Evolutionary conservation across 768 basidiomycete genomes (phyloP).

Genomic region (Tephrocybe sp.): DNA sequence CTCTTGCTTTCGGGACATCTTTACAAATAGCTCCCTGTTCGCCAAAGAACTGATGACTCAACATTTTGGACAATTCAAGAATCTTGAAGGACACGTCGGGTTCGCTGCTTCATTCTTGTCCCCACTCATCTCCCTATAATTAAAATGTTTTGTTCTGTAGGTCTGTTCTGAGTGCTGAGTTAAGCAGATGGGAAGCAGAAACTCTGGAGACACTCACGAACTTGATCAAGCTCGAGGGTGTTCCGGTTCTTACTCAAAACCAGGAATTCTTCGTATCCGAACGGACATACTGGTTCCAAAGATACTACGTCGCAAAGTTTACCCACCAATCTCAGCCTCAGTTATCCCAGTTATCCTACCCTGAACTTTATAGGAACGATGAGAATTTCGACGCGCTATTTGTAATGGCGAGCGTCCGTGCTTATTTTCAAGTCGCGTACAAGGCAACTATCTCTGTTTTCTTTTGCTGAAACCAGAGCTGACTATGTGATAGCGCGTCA

Average conservation of each 20-base stretch:
- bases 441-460: conserved; percentile 31
- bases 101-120: conserved; percentile 8
- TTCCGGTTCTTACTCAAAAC: conserved; percentile 35
- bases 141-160: neutral
- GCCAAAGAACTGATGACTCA: conserved; percentile 17
- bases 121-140: neutral
- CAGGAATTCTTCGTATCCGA: conserved; percentile 16
- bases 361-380: conserved; percentile 1
- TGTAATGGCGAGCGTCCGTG: conserved; percentile 53
- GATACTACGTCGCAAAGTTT: neutral
- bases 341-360: too few relatives aligned
- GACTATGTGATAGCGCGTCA: conserved; percentile 39
- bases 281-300: conserved; percentile 18
- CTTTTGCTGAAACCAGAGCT: too few relatives aligned
- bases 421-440: conserved; percentile 54
- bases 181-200: conserved; percentile 16
- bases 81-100: conserved; percentile 25
- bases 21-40: conserved; percentile 5
- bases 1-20: conserved; percentile 28
- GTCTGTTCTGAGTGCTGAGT: conserved; percentile 3
- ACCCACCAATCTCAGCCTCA: too few relatives aligned
- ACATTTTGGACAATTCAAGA: conserved; percentile 29
- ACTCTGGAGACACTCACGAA: conserved; percentile 26
- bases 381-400: conserved; percentile 37
- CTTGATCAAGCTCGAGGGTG: conserved; percentile 34